Conservation (phyloP, 2,329 filamentous ascomycete genomes). For the Coccinonectria pachysandricola region DNA sequence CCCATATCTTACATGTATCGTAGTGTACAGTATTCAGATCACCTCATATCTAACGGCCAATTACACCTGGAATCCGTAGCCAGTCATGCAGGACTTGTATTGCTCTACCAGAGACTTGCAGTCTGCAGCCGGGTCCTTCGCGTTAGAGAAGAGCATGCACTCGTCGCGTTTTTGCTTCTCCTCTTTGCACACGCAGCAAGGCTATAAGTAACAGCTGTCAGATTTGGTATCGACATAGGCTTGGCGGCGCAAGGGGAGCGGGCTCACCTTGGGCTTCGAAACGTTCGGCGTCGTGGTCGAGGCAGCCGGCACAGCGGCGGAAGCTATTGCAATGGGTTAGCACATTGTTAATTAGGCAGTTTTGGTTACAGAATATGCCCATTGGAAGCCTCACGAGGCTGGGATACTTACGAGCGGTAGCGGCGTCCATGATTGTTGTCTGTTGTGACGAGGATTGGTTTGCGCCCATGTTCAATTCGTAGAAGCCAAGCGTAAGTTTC, state of each 20-base stretch:
- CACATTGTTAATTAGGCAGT: no score
- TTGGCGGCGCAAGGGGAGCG: slow-evolving; percentile 7
- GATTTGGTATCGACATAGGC: no score
- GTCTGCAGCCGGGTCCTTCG: slow-evolving; percentile 70
- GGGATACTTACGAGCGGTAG: slow-evolving; percentile 17
- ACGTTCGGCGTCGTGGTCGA: slow-evolving; percentile 22
- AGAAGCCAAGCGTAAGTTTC: no score
- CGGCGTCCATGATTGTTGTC: slow-evolving; percentile 23
- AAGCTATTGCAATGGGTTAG: slow-evolving; percentile 9
- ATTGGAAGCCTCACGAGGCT: no score
- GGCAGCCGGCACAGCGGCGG: slow-evolving; percentile 16
- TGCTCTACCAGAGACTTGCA: slow-evolving; percentile 74
- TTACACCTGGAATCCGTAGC: slow-evolving; percentile 74
- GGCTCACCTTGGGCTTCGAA: slow-evolving; percentile 34
- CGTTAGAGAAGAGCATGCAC: slow-evolving; percentile 95
- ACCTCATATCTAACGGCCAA: no score
- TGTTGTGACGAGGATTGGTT: slow-evolving; percentile 1
- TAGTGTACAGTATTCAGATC: no score
- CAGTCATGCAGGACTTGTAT: slow-evolving; percentile 87
- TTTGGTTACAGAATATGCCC: no score
- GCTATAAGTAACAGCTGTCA: slow-evolving; percentile 42
- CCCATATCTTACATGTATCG: no score
- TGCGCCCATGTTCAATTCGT: slow-evolving; percentile 11
- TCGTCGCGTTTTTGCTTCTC: slow-evolving; percentile 91
- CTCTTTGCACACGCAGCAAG: slow-evolving; percentile 95